Conservation (phyloP, 257 asterid species). For the Anisodus acutangulus region DNA sequence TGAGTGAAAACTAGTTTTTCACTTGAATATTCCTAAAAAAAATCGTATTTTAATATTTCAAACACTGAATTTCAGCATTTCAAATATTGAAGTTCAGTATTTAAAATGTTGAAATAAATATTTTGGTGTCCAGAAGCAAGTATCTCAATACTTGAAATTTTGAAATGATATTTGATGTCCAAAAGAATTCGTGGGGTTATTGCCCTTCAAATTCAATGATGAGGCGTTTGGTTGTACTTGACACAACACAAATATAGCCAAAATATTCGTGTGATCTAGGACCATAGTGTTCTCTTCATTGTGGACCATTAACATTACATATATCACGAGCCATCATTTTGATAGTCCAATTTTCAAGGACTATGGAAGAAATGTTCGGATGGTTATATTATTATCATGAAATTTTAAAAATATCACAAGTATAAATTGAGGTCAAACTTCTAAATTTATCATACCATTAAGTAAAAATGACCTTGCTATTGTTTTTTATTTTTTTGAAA, state of each 20-base stretch:
- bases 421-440: background rate
- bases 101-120: background rate
- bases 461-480: no score
- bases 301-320: background rate
- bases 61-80: background rate
- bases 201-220: constrained; percentile 23
- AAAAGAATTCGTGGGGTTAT: background rate
- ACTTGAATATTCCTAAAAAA: background rate
- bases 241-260: background rate
- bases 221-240: constrained; percentile 1
- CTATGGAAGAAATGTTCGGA: background rate
- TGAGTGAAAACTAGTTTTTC: background rate
- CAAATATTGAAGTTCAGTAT: background rate
- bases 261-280: background rate
- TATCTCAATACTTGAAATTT: background rate
- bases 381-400: background rate
- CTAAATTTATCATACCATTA: background rate
- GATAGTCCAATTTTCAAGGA: background rate
- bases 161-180: background rate
- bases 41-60: background rate
- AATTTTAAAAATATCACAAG: background rate
- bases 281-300: constrained; percentile 3
- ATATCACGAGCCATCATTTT: background rate
- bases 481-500: no score
- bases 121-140: background rate